Percentiles rank a stretch among this genome's conserved stretches.
phyloP scores from a whole-genome alignment of 768 basidiomycete species.

The Tylopilus balloui region DNA sequence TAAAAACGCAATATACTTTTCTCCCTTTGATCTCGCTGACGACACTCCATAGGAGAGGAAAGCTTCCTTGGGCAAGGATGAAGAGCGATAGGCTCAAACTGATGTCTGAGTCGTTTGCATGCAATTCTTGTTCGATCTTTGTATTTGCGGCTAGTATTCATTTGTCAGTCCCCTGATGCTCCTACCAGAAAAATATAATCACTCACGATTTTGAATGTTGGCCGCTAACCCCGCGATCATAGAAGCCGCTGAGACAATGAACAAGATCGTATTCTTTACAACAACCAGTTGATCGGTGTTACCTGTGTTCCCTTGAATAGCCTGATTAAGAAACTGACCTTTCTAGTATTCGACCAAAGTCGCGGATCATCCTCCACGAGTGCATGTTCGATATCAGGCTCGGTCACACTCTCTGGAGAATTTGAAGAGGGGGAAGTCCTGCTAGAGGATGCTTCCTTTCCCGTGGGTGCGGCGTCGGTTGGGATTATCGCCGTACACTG shows the following conservation, averaged over 20 bases:
- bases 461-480: neutral
- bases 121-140: slow-evolving; percentile 57
- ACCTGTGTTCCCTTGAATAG: neutral
- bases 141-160: slow-evolving; percentile 54
- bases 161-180: neutral
- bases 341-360: slow-evolving; percentile 51
- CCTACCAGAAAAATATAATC: neutral
- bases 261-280: slow-evolving; percentile 18
- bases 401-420: neutral
- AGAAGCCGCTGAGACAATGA: slow-evolving; percentile 26
- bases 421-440: neutral
- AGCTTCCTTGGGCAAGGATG: slow-evolving; percentile 63
- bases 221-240: slow-evolving; percentile 27
- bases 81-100: slow-evolving; percentile 67
- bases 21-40: slow-evolving; percentile 60
- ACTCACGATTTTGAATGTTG: slow-evolving; percentile 31
- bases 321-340: slow-evolving; percentile 36
- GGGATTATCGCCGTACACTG: neutral
- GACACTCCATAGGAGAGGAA: slow-evolving; percentile 34
- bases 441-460: neutral
- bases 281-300: neutral
- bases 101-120: slow-evolving; percentile 57
- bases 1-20: slow-evolving; percentile 40
- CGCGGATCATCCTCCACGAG: slow-evolving; percentile 59
- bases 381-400: slow-evolving; percentile 37